Base-by-base conservation (phyloP, 257 asterid species). In the Vinca minor region DNA sequence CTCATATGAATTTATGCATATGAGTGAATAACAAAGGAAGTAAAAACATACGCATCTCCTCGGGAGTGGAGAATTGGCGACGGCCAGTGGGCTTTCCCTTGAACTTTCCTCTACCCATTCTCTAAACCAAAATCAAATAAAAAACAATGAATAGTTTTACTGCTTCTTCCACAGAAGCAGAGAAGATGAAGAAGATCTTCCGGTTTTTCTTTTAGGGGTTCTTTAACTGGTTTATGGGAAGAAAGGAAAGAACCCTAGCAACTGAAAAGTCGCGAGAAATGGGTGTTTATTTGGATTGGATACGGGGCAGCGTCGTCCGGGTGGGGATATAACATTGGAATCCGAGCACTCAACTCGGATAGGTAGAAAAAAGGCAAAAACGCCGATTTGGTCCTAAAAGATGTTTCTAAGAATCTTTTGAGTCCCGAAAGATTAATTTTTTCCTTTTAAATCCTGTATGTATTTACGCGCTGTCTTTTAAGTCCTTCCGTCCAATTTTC, bases 1-100 rank as follows among this genome's bases (percentile, higher is more conserved):
- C 2, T 26, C 4, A 3, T 17, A 56, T 5, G 1, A 29, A 29
- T 13, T 20, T 68, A 29, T 56, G 56, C 44, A 41, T 1, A 18
- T 3, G 7, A 44, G 21, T 44, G 13, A n/a, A 53, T 52, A 25
- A 4, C 8, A 41, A 47, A 55, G n/a, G 10, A 26, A 31, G n/a
- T n/a, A n/a, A n/a, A 57, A 20, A 69, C 80, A 41, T 74, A 80
- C 85, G 39, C 66, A 80, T 72, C 78, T 80, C 80, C 47, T 80
- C 85, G 0, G 76, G 79, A 35, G 77, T 77, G 69, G 82, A 68
- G 73, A 80, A 80, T 62, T 77, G 85, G 71, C 85, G 85, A 60
- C 80, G 85, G 56, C 85, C 85, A 63, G 85, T 80, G 64, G 85
- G 85, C 59, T 80, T 80, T 50, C 80, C 82, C 74, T 76, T 80